phyloP scores from a whole-genome alignment of 306 rosid genomes.

The Abrus pulchellus region DNA sequence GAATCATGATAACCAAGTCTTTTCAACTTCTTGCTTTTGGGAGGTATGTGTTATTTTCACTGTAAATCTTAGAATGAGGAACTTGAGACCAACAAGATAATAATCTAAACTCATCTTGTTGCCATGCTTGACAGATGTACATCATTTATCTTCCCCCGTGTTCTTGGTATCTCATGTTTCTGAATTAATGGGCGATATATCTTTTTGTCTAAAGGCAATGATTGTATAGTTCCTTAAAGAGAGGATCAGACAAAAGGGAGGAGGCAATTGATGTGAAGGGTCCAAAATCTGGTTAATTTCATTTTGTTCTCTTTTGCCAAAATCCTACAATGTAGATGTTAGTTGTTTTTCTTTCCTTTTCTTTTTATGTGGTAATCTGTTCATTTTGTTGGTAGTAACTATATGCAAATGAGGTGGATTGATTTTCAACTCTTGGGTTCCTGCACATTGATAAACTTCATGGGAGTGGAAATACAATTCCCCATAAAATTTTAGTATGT shows the following conservation, averaged over 20 bases:
- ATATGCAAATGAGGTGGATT: background rate
- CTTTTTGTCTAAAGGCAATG: background rate
- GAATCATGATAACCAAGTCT: background rate
- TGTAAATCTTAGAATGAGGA: background rate
- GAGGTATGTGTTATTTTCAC: background rate
- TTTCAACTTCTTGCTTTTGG: background rate
- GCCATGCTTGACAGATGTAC: background rate
- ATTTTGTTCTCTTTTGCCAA: background rate
- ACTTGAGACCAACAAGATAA: background rate
- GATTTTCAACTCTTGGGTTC: background rate
- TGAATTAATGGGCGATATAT: background rate
- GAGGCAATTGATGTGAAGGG: slow-evolving; percentile 1
- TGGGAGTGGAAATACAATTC: background rate
- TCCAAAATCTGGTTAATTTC: background rate
- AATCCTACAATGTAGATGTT: background rate
- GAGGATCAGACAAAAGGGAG: background rate
- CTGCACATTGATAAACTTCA: background rate
- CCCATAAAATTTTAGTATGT: background rate
- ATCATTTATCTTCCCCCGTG: background rate
- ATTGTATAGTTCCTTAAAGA: background rate
- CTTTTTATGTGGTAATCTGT: background rate
- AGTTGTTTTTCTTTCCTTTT: background rate
- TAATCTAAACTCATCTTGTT: slow-evolving; percentile 7
- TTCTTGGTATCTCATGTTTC: background rate
- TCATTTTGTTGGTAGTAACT: background rate